Evolutionary conservation across 2,329 filamentous ascomycete species (phyloP).

Genomic region (Talaromyces sp.): DNA sequence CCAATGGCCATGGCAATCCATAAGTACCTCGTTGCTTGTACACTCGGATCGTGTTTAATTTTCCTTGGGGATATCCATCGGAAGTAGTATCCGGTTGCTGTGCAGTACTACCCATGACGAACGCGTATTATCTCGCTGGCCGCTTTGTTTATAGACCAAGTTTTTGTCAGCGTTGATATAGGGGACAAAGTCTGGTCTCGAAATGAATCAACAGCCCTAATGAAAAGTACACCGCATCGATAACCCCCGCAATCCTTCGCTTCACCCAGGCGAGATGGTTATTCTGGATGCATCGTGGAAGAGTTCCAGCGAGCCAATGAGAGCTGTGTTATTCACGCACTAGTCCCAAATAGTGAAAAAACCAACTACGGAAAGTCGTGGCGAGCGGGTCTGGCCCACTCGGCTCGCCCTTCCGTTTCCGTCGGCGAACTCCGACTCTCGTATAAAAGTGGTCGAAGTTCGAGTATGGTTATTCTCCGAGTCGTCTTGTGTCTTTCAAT

Average conservation of each 20-base stretch:
- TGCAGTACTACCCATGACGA: not conserved
- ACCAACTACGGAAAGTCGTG: not conserved
- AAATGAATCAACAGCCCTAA: not conserved
- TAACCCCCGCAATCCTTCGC: not conserved
- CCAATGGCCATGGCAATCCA: not conserved
- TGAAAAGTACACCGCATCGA: not conserved
- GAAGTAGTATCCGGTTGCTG: not conserved
- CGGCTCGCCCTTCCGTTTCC: conserved; percentile 1
- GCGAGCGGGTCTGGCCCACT: not conserved
- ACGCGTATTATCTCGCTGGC: not conserved
- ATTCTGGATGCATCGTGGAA: not conserved
- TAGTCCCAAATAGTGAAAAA: not conserved
- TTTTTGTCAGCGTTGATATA: not conserved
- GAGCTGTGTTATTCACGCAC: not conserved
- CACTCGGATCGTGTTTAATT: conserved; percentile 9
- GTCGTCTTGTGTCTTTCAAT: not conserved
- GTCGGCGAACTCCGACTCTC: not conserved
- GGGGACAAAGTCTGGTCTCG: not conserved
- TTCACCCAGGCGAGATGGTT: not conserved
- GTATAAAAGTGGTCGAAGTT: not conserved
- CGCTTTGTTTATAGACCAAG: not conserved
- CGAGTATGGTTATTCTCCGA: not conserved
- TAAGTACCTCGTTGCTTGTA: conserved; percentile 9
- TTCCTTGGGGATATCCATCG: conserved; percentile 2
- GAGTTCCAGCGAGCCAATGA: not conserved